phyloP scores from a whole-genome alignment of 345 rosid genomes.

The Carallia pectinifolia region DNA sequence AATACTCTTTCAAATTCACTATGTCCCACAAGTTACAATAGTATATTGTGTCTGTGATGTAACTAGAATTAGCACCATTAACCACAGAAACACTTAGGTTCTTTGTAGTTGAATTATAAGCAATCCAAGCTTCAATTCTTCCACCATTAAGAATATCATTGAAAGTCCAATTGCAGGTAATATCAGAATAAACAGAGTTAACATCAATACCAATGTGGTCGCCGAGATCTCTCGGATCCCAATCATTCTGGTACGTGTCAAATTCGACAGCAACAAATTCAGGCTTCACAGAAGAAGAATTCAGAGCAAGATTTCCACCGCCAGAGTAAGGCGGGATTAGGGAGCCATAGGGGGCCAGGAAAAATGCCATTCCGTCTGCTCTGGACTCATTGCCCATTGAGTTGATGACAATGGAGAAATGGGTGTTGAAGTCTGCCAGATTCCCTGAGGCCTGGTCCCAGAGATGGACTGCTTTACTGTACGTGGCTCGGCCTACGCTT shows the following conservation, averaged over 20 bases:
- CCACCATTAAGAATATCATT: background rate
- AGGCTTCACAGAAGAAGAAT: no score
- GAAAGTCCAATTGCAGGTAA: rapidly evolving
- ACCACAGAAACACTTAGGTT: background rate
- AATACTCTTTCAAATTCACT: background rate
- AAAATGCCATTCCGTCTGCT: constrained; percentile 16
- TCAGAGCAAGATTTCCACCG: constrained; percentile 8
- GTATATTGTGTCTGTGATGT: rapidly evolving
- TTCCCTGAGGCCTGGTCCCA: constrained; percentile 16
- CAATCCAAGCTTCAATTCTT: background rate
- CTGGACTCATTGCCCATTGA: background rate
- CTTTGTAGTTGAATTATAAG: background rate
- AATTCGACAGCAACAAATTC: constrained; percentile 20
- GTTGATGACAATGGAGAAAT: constrained; percentile 7
- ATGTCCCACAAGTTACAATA: rapidly evolving
- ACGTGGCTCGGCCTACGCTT: constrained; percentile 12
- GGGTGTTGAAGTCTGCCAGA: constrained; percentile 9
- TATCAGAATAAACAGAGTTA: background rate
- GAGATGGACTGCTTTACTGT: constrained; percentile 6
- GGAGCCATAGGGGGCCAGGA: constrained; percentile 18
- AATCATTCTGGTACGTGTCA: constrained; percentile 6
- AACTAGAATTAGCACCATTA: background rate
- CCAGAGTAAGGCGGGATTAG: background rate
- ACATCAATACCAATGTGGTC: constrained; percentile 7
- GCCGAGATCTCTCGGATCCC: constrained; percentile 3